Percentiles rank a stretch among this genome's conserved stretches.
Conservation (phyloP, 1,284 basidiomycete species). For the Ganoderma lingzhi region DNA sequence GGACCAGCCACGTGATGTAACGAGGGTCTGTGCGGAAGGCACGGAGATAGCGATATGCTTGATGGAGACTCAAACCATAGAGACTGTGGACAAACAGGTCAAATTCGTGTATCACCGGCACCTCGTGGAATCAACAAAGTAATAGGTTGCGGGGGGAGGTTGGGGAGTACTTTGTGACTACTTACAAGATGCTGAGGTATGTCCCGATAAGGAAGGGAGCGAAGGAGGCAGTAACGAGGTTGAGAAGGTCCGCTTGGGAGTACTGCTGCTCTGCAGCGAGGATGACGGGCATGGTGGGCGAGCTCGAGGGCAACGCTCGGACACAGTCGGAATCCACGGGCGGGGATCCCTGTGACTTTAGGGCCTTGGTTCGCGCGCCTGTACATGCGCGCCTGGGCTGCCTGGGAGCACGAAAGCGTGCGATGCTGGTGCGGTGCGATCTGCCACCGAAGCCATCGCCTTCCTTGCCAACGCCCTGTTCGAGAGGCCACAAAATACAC, state of each 20-base stretch:
- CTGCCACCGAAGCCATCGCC: background rate
- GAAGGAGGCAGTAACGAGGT: conserved; percentile 7
- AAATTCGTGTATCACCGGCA: background rate
- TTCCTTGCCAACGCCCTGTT: conserved; percentile 1
- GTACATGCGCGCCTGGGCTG: background rate
- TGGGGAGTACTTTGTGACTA: background rate
- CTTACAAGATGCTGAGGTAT: conserved; percentile 17
- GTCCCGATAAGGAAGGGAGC: conserved; percentile 13
- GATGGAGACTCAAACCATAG: conserved; percentile 15
- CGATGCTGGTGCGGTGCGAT: background rate
- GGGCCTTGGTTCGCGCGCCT: background rate
- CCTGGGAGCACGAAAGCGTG: too few species aligned
- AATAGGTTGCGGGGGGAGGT: too few species aligned
- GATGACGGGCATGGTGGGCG: conserved; percentile 6
- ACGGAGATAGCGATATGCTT: conserved; percentile 14
- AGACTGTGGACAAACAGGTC: conserved; percentile 2
- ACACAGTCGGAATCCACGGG: background rate
- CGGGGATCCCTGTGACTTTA: background rate
- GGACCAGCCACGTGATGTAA: conserved; percentile 17
- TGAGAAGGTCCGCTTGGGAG: background rate
- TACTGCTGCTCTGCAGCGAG: conserved; percentile 7
- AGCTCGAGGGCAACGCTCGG: background rate
- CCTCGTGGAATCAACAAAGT: too few species aligned
- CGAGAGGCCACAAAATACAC: background rate
- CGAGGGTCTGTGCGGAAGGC: conserved; percentile 6